A percentile compares a stretch with the other conserved stretches of the same genome.
Conservation (phyloP, 805 yeast species). For the Phaffomyces opuntiae region DNA sequence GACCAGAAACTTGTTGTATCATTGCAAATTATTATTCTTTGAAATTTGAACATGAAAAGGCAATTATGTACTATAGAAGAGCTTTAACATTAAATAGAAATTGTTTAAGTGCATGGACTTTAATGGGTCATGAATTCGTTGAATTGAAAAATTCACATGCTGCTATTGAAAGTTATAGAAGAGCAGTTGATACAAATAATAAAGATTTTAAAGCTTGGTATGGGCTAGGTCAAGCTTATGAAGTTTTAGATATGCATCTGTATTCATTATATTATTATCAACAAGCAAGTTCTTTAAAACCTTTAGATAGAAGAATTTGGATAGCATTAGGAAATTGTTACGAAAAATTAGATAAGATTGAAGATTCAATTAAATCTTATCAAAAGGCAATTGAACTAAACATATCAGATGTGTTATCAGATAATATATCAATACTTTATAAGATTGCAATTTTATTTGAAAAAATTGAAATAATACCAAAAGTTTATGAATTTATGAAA, state of each 20-base stretch:
- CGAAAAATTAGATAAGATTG: slow-evolving; percentile 63
- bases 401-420: slow-evolving; percentile 35
- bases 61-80: slow-evolving; percentile 86
- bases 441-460: slow-evolving; percentile 66
- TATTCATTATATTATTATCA: slow-evolving; percentile 92
- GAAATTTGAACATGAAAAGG: slow-evolving; percentile 89
- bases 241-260: slow-evolving; percentile 89
- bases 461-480: slow-evolving; percentile 36
- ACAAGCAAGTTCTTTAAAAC: slow-evolving; percentile 80
- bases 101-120: slow-evolving; percentile 90
- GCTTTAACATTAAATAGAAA: slow-evolving; percentile 76
- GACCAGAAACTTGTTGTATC: slow-evolving; percentile 93
- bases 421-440: slow-evolving; percentile 50
- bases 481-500: slow-evolving; percentile 27
- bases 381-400: slow-evolving; percentile 62
- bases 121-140: slow-evolving; percentile 98
- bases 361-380: slow-evolving; percentile 75
- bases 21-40: slow-evolving; percentile 90
- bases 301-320: slow-evolving; percentile 93
- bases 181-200: slow-evolving; percentile 85
- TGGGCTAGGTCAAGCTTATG: slow-evolving; percentile 97
- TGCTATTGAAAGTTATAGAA: slow-evolving; percentile 88
- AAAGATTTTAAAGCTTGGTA: slow-evolving; percentile 97
- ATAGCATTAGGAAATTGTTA: slow-evolving; percentile 87
- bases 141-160: slow-evolving; percentile 95